Evolutionary conservation across 140 eudicot species (phyloP).

Genomic region (Senecio squalidus): DNA sequence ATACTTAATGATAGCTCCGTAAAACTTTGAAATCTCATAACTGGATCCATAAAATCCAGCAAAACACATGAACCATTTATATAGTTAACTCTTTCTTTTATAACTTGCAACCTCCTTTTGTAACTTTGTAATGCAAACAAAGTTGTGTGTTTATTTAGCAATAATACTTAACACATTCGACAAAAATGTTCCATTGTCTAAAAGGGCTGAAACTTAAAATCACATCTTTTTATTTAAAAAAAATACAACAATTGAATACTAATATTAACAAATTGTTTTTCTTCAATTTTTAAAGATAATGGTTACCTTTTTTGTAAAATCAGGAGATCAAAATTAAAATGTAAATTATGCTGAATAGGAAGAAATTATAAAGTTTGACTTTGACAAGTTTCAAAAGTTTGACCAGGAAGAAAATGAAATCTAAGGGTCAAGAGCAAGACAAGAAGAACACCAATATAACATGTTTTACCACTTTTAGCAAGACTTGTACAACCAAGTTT

Average conservation of each 20-base stretch:
- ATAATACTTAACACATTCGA: not conserved
- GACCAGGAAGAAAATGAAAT: slow-evolving; percentile 12
- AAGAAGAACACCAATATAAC: slow-evolving; percentile 8
- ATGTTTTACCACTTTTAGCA: slow-evolving; percentile 20
- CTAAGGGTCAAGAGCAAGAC: not conserved
- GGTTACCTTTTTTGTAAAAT: too few species aligned
- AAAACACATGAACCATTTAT: too few species aligned
- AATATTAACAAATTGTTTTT: not conserved
- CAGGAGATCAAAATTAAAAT: not conserved
- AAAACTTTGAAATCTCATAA: too few species aligned
- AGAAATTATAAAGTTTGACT: slow-evolving; percentile 15
- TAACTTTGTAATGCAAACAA: too few species aligned
- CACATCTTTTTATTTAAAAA: not conserved
- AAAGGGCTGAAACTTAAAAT: not conserved
- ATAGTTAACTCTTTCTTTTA: too few species aligned
- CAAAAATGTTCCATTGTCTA: not conserved
- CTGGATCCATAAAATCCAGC: too few species aligned
- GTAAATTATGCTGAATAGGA: slow-evolving; percentile 9
- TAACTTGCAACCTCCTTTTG: too few species aligned
- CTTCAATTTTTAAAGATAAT: too few species aligned
- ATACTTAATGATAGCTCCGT: too few species aligned
- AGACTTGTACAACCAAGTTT: not conserved
- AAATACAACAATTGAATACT: not conserved
- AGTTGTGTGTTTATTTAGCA: not conserved
- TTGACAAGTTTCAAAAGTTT: slow-evolving; percentile 16